A percentile compares a stretch with the other conserved stretches of the same genome.
Conservation (phyloP, 768 basidiomycete species). For the Boletales sp. region DNA sequence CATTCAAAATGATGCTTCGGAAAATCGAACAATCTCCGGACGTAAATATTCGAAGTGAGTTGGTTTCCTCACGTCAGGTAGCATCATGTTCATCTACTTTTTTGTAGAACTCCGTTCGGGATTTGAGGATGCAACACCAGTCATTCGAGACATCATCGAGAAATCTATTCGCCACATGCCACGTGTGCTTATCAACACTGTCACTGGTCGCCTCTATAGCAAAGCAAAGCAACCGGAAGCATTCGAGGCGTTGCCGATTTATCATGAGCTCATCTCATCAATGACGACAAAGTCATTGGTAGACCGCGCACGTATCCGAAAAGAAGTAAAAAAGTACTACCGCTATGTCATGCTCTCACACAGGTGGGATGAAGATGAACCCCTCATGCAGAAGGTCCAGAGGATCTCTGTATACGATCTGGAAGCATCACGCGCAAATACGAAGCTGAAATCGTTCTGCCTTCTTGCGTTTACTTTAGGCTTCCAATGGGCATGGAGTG, state of each 20-base stretch:
- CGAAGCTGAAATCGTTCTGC: neutral
- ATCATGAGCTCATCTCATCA: neutral
- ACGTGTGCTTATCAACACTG: constrained; percentile 1
- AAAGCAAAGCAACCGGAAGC: neutral
- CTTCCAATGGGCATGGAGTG: constrained; percentile 8
- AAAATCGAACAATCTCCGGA: neutral
- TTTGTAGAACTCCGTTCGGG: neutral
- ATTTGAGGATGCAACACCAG: neutral
- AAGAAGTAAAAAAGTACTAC: neutral
- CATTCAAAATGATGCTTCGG: neutral
- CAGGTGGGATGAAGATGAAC: neutral
- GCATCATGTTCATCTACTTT: neutral
- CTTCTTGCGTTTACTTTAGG: neutral
- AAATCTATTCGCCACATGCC: neutral
- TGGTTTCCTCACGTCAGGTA: neutral
- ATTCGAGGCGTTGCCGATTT: neutral
- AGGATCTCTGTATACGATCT: neutral
- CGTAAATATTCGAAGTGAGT: neutral
- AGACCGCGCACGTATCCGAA: neutral
- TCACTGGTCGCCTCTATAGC: neutral
- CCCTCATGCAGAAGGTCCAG: neutral
- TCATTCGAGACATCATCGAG: neutral
- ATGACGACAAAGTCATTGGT: neutral
- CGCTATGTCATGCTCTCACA: constrained; percentile 6
- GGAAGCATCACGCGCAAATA: neutral